Percentiles rank a stretch among this genome's conserved stretches.
phyloP scores from a whole-genome alignment of 1,284 basidiomycete genomes.

The Ustilago lituana region DNA sequence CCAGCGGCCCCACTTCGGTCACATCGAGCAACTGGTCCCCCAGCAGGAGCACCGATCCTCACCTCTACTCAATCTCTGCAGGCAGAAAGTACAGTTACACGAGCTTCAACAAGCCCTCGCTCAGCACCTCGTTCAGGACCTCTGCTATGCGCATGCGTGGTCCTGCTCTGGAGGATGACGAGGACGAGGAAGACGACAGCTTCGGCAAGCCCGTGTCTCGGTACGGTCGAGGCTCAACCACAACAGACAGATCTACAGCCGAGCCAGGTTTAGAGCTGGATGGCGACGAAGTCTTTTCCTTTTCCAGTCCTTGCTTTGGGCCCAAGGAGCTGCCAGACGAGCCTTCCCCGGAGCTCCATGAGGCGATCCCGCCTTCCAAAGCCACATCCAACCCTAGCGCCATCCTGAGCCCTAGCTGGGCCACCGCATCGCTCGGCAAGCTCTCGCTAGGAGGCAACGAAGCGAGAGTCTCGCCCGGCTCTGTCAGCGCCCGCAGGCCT shows the following conservation, averaged over 20 bases:
- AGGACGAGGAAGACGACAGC: conserved; percentile 52
- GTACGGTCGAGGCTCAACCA: conserved; percentile 19
- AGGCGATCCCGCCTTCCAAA: conserved; percentile 33
- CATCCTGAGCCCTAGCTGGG: conserved; percentile 53
- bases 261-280: conserved; percentile 43
- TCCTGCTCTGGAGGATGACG: conserved; percentile 41
- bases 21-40: conserved; percentile 54
- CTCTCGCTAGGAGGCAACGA: conserved; percentile 51
- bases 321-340: conserved; percentile 52
- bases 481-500: conserved; percentile 21
- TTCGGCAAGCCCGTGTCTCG: conserved; percentile 37
- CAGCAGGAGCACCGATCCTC: conserved; percentile 45
- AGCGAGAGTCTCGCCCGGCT: conserved; percentile 24
- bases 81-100: conserved; percentile 47
- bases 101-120: conserved; percentile 52
- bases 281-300: conserved; percentile 59
- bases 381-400: conserved; percentile 30
- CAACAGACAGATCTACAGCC: conserved; percentile 24
- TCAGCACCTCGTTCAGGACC: conserved; percentile 59
- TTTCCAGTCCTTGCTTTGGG: conserved; percentile 60
- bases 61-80: conserved; percentile 53
- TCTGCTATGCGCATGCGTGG: conserved; percentile 57
- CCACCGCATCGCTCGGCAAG: conserved; percentile 50
- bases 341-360: conserved; percentile 37
- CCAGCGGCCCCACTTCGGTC: conserved; percentile 47